Conservation (phyloP, 208 protist genomes). For the Naegleria fowleri region DNA sequence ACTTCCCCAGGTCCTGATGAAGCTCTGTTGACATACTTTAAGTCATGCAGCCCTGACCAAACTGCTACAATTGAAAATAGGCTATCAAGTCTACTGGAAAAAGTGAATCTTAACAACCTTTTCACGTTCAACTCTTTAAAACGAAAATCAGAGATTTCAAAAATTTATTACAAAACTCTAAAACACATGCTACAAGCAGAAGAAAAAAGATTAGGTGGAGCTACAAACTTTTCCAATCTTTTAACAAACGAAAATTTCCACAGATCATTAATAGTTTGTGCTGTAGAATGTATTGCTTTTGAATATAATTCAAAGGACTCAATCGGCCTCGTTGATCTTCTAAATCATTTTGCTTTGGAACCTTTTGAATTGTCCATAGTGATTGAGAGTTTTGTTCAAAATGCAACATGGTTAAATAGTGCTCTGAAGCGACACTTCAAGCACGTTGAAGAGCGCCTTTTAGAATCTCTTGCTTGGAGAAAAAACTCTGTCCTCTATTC, state of each 20-base stretch:
- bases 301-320: neutral
- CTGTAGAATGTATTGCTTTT: neutral
- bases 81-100: neutral
- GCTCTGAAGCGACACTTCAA: neutral
- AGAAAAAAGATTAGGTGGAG: conserved; percentile 9
- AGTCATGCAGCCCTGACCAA: neutral
- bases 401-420: conserved; percentile 13
- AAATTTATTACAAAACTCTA: neutral
- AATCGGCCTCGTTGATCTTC: neutral
- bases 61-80: neutral
- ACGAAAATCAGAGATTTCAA: neutral
- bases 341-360: neutral
- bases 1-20: neutral
- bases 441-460: neutral
- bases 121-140: neutral
- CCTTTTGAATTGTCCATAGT: conserved; percentile 1
- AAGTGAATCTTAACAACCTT: neutral
- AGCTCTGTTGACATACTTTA: neutral
- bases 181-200: neutral
- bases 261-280: neutral
- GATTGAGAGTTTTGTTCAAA: conserved; percentile 12
- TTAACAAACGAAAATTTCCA: conserved; percentile 20
- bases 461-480: neutral
- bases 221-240: neutral
- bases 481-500: neutral